These are phyloP conservation scores for Cladosporium sp. DNA, from an alignment of 2,329 filamentous ascomycete genomes.

Conservation along the genomic window DNA sequence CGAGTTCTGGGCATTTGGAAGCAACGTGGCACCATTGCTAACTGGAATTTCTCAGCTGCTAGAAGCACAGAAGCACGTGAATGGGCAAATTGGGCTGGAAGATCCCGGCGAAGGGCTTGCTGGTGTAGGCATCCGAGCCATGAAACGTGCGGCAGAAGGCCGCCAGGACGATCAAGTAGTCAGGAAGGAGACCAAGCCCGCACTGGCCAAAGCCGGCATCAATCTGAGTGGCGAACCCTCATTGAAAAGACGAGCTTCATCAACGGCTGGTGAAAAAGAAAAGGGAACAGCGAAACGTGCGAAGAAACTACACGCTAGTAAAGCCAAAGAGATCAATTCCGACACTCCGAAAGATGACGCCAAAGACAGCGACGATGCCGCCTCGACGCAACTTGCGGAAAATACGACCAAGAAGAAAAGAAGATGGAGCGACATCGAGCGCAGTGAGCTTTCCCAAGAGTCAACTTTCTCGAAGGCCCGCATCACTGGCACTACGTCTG, in stretches of 20 bases:
- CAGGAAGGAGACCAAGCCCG: slow-evolving; percentile 17
- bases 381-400: background rate
- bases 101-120: slow-evolving; percentile 31
- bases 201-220: slow-evolving; percentile 35
- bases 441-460: slow-evolving; percentile 21
- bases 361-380: background rate
- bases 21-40: slow-evolving; percentile 42
- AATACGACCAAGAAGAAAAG: background rate
- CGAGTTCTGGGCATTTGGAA: slow-evolving; percentile 62
- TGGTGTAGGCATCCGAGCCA: slow-evolving; percentile 27
- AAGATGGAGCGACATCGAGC: slow-evolving; percentile 11
- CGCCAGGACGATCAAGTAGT: slow-evolving; percentile 19
- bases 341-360: background rate
- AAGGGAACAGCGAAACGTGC: background rate
- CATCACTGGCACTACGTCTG: slow-evolving; percentile 75
- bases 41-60: slow-evolving; percentile 56
- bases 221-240: slow-evolving; percentile 35
- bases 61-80: slow-evolving; percentile 54
- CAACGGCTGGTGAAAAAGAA: background rate
- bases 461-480: slow-evolving; percentile 57
- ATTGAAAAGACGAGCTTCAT: slow-evolving; percentile 24
- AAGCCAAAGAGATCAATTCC: background rate
- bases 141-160: slow-evolving; percentile 17
- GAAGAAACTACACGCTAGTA: background rate
- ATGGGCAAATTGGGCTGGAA: slow-evolving; percentile 26